Conservation (phyloP, 306 rosid genomes). For the Lagenaria siceraria region DNA sequence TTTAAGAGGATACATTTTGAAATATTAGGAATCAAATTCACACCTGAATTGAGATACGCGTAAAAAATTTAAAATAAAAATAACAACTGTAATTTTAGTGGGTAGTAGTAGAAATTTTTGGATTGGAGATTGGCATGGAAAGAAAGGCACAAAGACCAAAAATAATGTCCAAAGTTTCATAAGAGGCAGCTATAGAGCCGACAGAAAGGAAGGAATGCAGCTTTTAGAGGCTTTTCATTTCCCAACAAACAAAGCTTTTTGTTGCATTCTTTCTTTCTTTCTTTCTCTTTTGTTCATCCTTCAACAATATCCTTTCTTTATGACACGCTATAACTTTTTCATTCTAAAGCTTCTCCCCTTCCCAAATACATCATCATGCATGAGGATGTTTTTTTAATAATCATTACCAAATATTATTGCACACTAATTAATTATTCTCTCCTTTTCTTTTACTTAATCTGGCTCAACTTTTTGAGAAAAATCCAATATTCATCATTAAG, state of each 20-base stretch:
- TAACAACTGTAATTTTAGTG: too few species aligned
- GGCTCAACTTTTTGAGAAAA: neutral
- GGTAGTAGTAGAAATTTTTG: too few species aligned
- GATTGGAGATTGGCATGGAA: neutral
- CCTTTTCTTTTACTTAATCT: neutral
- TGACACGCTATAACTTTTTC: neutral
- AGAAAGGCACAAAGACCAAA: constrained; percentile 44
- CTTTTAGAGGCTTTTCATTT: constrained; percentile 74
- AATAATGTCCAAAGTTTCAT: constrained; percentile 48
- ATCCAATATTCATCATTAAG: neutral
- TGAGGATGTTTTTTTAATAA: neutral
- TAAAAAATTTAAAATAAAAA: too few species aligned
- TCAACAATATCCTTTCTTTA: neutral
- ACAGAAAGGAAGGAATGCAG: constrained; percentile 94
- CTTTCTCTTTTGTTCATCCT: neutral
- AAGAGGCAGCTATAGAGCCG: constrained; percentile 48
- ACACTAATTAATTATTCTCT: neutral
- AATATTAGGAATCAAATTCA: too few species aligned
- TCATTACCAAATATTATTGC: neutral
- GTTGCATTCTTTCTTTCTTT: constrained; percentile 1
- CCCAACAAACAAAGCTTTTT: constrained; percentile 73
- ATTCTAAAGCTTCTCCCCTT: neutral
- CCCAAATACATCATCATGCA: neutral
- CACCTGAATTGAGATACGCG: too few species aligned
- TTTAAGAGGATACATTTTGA: too few species aligned